Percentiles rank a stretch among this genome's conserved stretches.
These are phyloP conservation scores for Aspergillus novoparasiticus DNA, from an alignment of 2,329 filamentous ascomycete species.

Conservation along the genomic window DNA sequence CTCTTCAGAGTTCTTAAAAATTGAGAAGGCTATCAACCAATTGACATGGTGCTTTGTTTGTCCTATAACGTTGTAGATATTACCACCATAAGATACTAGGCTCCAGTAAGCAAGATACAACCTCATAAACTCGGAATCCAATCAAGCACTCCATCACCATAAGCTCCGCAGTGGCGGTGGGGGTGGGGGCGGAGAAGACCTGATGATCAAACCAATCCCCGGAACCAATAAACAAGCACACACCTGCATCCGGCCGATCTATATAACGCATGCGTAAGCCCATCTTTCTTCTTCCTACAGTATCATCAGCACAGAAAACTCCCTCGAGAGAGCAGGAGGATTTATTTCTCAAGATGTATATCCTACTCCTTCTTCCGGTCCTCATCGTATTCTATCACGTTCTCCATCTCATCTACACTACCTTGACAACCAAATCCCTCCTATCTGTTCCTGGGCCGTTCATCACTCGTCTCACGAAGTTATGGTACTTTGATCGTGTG, in stretches of 20 bases:
- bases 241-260: not conserved
- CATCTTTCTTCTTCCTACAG: not conserved
- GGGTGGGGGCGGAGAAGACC: conserved; percentile 19
- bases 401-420: conserved; percentile 22
- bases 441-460: conserved; percentile 48
- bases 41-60: no score
- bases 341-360: conserved; percentile 11
- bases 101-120: no score
- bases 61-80: no score
- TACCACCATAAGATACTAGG: no score
- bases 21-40: no score
- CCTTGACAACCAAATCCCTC: conserved; percentile 29
- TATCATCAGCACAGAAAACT: not conserved
- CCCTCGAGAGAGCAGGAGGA: not conserved
- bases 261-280: not conserved
- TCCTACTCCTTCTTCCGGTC: conserved; percentile 17
- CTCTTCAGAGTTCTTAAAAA: no score
- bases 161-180: conserved; percentile 27
- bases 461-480: conserved; percentile 45
- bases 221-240: not conserved
- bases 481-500: conserved; percentile 49
- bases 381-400: conserved; percentile 18
- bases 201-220: not conserved
- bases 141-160: not conserved
- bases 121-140: not conserved